Evolutionary conservation across 1,139 yeast genomes (phyloP), one percentile per base, ranked within the genome.

Genomic region (Pichia sorboxylosa): DNA sequence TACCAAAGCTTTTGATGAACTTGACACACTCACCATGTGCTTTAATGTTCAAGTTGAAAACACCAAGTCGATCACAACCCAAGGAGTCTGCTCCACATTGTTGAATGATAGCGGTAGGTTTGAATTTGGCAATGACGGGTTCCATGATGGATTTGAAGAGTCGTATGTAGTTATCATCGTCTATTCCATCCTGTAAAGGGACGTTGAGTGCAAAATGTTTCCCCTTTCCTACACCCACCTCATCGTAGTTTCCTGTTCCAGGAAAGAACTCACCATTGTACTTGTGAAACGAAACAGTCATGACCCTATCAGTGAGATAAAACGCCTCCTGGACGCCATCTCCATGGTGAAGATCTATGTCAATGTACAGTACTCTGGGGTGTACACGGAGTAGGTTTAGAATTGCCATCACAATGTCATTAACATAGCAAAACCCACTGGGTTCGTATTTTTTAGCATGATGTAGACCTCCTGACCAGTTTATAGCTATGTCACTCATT

Each of bases 311-410:
- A 5, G 96, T 85, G 9, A 95, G 77, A 57, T 87, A 90, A 52
- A 90, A 90, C 0, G 97, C 97, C 56, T 90, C 97, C 57, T 90
- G 96, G 20, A 90, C 98, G 42, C 97, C 98, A 57, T 90, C 98
- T 37, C 98, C 98, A 51, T 90, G 98, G 54, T 90, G 98, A 16
- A 90, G 84, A 57, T 90, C 98, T 42, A 85, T 90, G 55, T 90
- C 98, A 42, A 90, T 80, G 54, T 90, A 90, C 45, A 90, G 64
- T n/a, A 90, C 97, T 45, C 97, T 68, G 29, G 95, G 94, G 58
- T 90, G 95, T 52, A 84, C 85, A 37, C 96, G 64, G 46, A 90
- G 64, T 41, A 90, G 66, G 54, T 90, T 94, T 46, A 90, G 73
- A 39, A 90, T 87, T 14, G 95, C 94, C 47, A 90, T 63, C 1